Conservation (phyloP, 768 basidiomycete genomes). For the Agaricus sinodeliciosus region DNA sequence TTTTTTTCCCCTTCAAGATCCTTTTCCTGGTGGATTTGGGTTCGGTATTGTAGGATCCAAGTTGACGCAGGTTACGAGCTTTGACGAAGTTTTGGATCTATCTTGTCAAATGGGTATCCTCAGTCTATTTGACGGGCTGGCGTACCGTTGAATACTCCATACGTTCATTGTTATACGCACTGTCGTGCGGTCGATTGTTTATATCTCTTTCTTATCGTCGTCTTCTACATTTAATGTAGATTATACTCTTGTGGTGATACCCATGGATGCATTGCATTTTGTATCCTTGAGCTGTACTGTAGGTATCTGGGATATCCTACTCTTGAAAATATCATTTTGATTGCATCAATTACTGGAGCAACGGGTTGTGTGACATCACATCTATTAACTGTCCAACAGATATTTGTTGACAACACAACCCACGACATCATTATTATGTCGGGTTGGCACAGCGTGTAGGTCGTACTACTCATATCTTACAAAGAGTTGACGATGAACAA, state of each 20-base stretch:
- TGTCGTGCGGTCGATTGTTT: not conserved
- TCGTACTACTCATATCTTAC: not conserved
- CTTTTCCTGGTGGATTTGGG: conserved; percentile 4
- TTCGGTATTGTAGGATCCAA: not conserved
- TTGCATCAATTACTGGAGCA: too few relatives aligned
- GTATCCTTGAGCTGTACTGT: conserved; percentile 3
- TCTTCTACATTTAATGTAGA: conserved; percentile 4
- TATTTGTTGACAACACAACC: not conserved
- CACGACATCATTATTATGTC: conserved; percentile 9
- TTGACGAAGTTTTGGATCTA: conserved; percentile 1
- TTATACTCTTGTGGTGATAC: conserved; percentile 4
- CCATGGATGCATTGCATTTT: not conserved
- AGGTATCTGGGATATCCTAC: not conserved
- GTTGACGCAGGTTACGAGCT: conserved; percentile 3
- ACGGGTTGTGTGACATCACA: conserved; percentile 4
- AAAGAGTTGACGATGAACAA: not conserved
- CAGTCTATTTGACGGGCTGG: conserved; percentile 7
- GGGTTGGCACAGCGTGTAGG: conserved; percentile 22
- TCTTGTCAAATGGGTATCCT: conserved; percentile 6
- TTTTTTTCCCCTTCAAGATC: not conserved
- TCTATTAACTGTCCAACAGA: not conserved
- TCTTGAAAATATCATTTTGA: not conserved
- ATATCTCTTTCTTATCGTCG: conserved; percentile 1
- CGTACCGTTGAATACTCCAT: conserved; percentile 1
- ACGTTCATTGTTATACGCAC: not conserved